These are phyloP conservation scores for Ophiosphaerella narmari DNA, from an alignment of 2,329 filamentous ascomycete genomes.

Conservation along the genomic window DNA sequence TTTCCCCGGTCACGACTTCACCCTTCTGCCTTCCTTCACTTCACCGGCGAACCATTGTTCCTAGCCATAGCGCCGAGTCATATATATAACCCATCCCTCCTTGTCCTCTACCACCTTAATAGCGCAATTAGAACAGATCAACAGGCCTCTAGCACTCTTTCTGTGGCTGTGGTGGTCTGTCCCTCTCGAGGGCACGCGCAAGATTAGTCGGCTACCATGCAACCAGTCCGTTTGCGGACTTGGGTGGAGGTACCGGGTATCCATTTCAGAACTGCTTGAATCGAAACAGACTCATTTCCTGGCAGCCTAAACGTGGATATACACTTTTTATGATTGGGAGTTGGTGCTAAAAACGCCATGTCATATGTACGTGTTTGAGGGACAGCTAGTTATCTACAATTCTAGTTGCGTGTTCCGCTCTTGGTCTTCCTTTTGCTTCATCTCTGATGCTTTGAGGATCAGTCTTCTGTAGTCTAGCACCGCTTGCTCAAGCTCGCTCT, in stretches of 20 bases:
- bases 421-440: slow-evolving; percentile 21
- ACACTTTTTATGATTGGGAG: slow-evolving; percentile 15
- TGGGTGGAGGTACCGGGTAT: slow-evolving; percentile 20
- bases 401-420: slow-evolving; percentile 17
- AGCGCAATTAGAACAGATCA: slow-evolving; percentile 39
- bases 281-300: slow-evolving; percentile 39
- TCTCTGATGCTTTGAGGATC: slow-evolving; percentile 37
- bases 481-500: slow-evolving; percentile 75
- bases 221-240: slow-evolving; percentile 12
- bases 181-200: slow-evolving; percentile 17
- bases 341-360: neutral
- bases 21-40: neutral
- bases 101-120: slow-evolving; percentile 9
- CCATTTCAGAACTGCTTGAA: slow-evolving; percentile 41
- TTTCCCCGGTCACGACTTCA: slow-evolving; percentile 3
- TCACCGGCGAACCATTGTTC: neutral
- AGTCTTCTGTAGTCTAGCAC: slow-evolving; percentile 75
- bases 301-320: slow-evolving; percentile 42
- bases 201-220: slow-evolving; percentile 25
- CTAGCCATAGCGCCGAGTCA: slow-evolving; percentile 1
- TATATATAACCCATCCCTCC: neutral
- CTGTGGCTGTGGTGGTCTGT: slow-evolving; percentile 32
- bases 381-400: slow-evolving; percentile 19
- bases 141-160: slow-evolving; percentile 26
- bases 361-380: neutral